Evolutionary conservation across 805 yeast genomes (phyloP).

Genomic region (Candida silvicultrix): DNA sequence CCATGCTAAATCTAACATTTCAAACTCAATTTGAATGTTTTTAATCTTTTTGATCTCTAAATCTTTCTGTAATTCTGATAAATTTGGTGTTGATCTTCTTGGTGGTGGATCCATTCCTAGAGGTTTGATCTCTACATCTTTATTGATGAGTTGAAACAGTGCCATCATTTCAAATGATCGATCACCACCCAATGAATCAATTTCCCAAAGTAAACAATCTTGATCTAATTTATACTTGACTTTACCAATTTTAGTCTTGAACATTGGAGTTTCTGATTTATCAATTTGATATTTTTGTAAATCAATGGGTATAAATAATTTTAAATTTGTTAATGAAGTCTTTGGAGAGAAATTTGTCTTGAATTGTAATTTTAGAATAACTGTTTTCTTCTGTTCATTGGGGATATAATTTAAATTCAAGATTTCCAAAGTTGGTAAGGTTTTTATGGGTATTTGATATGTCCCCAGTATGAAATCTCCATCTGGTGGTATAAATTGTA

Average conservation of each 20-base stretch:
- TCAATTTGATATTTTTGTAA: slow-evolving; percentile 30
- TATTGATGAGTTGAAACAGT: slow-evolving; percentile 32
- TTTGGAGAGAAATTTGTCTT: slow-evolving; percentile 60
- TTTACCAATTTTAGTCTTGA: slow-evolving; percentile 65
- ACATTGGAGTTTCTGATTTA: slow-evolving; percentile 48
- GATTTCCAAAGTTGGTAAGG: slow-evolving; percentile 11
- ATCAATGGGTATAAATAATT: slow-evolving; percentile 58
- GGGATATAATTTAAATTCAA: background rate
- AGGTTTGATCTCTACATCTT: slow-evolving; percentile 15
- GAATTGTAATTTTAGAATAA: slow-evolving; percentile 29
- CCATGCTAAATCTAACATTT: slow-evolving; percentile 56
- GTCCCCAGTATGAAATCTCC: slow-evolving; percentile 63
- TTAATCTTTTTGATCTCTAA: slow-evolving; percentile 18
- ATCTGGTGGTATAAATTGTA: slow-evolving; percentile 86
- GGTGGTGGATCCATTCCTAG: slow-evolving; percentile 24
- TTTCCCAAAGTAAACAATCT: slow-evolving; percentile 66
- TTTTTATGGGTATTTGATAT: slow-evolving; percentile 34
- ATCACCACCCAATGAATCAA: slow-evolving; percentile 62
- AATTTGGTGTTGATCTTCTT: slow-evolving; percentile 12
- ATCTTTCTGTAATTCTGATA: slow-evolving; percentile 15
- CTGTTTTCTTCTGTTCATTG: too few species aligned
- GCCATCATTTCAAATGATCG: slow-evolving; percentile 48
- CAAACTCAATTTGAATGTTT: slow-evolving; percentile 47
- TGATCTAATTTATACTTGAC: slow-evolving; percentile 69
- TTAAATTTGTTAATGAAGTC: slow-evolving; percentile 53